These are phyloP conservation scores for Tolypocladium ophioglossoides DNA, from an alignment of 2,329 filamentous ascomycete species.

Conservation along the genomic window DNA sequence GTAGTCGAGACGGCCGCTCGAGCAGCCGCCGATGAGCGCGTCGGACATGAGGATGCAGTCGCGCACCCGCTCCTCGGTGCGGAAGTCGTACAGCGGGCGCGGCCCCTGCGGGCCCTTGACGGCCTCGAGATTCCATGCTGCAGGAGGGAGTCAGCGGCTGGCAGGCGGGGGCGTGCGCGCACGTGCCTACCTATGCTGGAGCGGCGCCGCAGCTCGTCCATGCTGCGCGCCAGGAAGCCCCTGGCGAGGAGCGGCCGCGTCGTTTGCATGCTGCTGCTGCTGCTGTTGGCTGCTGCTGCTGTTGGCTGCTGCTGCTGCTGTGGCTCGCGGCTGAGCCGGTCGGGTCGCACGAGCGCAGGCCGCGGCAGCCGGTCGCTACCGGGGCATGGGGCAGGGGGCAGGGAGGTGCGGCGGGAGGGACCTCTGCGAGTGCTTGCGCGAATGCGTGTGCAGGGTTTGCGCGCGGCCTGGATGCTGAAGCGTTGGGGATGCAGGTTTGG, in stretches of 20 bases:
- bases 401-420: no score
- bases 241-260: constrained; percentile 33
- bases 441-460: no score
- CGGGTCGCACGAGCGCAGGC: neutral
- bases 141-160: no score
- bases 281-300: neutral
- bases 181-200: constrained; percentile 46
- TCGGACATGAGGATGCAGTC: constrained; percentile 76
- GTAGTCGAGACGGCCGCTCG: constrained; percentile 61
- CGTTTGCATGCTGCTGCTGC: constrained; percentile 32
- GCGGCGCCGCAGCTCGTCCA: constrained; percentile 49
- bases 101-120: constrained; percentile 55
- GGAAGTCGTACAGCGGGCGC: constrained; percentile 55
- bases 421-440: no score
- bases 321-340: no score
- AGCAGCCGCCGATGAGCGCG: constrained; percentile 76
- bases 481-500: no score
- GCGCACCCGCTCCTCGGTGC: constrained; percentile 31
- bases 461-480: no score
- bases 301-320: no score
- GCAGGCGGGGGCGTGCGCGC: no score
- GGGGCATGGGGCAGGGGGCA: no score
- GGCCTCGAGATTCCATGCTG: constrained; percentile 60
- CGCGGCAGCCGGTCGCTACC: no score
- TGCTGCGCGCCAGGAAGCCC: constrained; percentile 46